Evolutionary conservation across 2,329 filamentous ascomycete species (phyloP), one percentile per base, ranked within the genome.

Genomic region (Trichoderma guizhouense): DNA sequence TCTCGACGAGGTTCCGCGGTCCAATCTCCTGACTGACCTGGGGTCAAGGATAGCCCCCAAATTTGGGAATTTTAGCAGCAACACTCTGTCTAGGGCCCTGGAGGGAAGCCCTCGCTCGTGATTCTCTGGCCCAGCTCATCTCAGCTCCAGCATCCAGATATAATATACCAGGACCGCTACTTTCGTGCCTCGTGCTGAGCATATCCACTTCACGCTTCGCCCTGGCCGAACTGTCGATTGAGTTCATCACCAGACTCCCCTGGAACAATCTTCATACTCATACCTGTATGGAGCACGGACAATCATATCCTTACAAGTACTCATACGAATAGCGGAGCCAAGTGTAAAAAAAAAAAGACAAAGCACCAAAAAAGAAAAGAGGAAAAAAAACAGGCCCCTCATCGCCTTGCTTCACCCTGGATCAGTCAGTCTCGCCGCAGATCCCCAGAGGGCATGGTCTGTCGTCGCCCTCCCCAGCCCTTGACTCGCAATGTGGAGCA

Each of bases 381-480:
- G 7, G n/a, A 66, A 66, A 65, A 30, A 66, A 55, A 28, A 68
- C 14, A 71, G 30, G 43, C 43, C 55, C 61, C 39, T 34, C 60
- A 47, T 69, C 63, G 62, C 67, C 43, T 62, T 39, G 34, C 58
- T 69, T 64, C 36, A 66, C 71, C 74, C 73, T 76, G 74, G 76
- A 77, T 74, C 73, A 72, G 75, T 73, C 73, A 72, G 69, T 60
- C 69, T 64, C 57, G 66, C 66, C 62, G 72, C 69, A 66, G 66
- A 73, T 71, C 73, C 73, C 73, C 71, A 75, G 76, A 79, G 78
- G 78, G 77, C 76, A 79, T 76, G 74, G 76, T 76, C 74, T 73
- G 68, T 73, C 75, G 74, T 76, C 74, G 76, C 76, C 76, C 76
- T 79, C 78, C 75, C 75, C 73, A 69, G 74, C 73, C 67, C 71